Base-by-base conservation (phyloP, 768 basidiomycete species). In the Psilocybe sp. region DNA sequence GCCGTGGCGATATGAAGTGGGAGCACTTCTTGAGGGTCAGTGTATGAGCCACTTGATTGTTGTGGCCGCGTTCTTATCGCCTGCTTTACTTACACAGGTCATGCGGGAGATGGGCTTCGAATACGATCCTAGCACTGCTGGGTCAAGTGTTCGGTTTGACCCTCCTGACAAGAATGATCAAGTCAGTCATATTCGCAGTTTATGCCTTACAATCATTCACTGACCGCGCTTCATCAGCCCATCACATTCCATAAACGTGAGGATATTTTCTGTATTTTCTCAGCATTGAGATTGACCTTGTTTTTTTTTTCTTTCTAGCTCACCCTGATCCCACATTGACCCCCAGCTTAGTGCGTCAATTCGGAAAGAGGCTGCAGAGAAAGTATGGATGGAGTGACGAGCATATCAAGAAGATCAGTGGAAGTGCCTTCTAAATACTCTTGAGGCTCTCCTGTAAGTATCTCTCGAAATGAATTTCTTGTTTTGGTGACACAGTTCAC, bases 111-210 rank as follows among this genome's bases (percentile, higher is more conserved):
- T 92, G 80, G 89, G 89, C 33, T 92, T 92, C 64, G 67, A 68
- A 2, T 84, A 83, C 56, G 82, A 84, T 60, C 85, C 85, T 4
- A 81, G 81, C 51, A 88, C 87, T 2, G 87, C 89, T 15, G 89
- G 89, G 2, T 90, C 88, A 9, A 87, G 87, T 63, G 89, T 92
- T 33, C 78, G 88, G 34, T 92, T 92, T 60, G 82, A 88, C 64
- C 89, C 89, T 42, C 89, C 87, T 14, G 71, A 82, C 57, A 59
- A 61, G 40, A 65, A 69, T 23, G 75, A 75, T 54, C 59, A 59
- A 53, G 74, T 74, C 44, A 40, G 72, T 59, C 12, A 32, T 49
- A 14, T 16, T 33, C 14, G 3, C n/a, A 15, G 9, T 13, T 11
- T n/a, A 10, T 5, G 1, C 15, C 7, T 15, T 14, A 16, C 3